Conservation (phyloP, 129 eudicot species). For the Chrysanthemum lavandulifolium region DNA sequence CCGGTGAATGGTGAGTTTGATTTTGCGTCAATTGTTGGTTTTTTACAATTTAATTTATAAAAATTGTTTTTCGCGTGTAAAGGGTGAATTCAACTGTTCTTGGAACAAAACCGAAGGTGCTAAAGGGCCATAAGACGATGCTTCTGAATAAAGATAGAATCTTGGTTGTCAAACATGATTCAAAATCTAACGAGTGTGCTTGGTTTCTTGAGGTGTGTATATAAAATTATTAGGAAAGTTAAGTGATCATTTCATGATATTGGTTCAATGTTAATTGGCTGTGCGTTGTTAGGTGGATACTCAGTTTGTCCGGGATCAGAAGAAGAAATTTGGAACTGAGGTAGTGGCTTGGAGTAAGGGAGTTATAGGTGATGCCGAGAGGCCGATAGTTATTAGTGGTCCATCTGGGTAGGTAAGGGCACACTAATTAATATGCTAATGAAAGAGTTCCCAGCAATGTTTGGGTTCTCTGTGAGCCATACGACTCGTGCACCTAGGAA, state of each 20-base stretch:
- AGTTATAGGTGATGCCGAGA: slow-evolving; percentile 62
- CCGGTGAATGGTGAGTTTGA: slow-evolving; percentile 57
- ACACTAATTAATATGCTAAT: slow-evolving; percentile 74
- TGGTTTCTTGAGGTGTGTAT: slow-evolving; percentile 95
- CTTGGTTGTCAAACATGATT: slow-evolving; percentile 58
- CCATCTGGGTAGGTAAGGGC: slow-evolving; percentile 99
- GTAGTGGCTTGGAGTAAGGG: slow-evolving; percentile 97
- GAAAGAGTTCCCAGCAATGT: slow-evolving; percentile 82
- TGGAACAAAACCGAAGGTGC: slow-evolving; percentile 69
- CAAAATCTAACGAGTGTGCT: slow-evolving; percentile 45
- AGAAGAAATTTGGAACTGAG: slow-evolving; percentile 40
- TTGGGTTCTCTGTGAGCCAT: slow-evolving; percentile 97
- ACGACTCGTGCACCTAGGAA: slow-evolving; percentile 91
- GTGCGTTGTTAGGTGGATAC: slow-evolving; percentile 59
- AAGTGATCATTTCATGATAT: slow-evolving; percentile 6
- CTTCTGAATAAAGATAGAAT: slow-evolving; percentile 58
- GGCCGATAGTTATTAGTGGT: slow-evolving; percentile 89
- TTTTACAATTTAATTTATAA: not conserved
- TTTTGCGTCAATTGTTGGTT: not conserved
- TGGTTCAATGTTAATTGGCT: not conserved
- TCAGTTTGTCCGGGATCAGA: slow-evolving; percentile 62
- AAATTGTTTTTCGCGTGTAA: slow-evolving; percentile 20
- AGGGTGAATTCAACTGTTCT: slow-evolving; percentile 75
- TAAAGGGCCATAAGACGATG: slow-evolving; percentile 52
- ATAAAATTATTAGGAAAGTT: not conserved